Base-by-base conservation (phyloP, 495 filamentous ascomycete species). In the Mytilinidion resinicola region DNA sequence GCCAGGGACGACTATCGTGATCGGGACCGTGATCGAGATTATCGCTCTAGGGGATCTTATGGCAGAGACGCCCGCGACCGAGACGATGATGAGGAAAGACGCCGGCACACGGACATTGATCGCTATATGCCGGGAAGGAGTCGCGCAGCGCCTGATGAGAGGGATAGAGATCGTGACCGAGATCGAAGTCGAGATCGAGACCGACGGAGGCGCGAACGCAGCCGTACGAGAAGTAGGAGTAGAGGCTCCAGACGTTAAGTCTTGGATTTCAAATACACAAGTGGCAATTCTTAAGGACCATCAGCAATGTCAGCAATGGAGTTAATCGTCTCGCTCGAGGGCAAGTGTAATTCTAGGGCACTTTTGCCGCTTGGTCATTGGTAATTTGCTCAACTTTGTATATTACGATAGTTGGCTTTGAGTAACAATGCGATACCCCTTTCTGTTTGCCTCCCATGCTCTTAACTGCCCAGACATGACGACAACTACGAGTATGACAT, bases 121-220 rank as follows among this genome's bases (percentile, higher is more conserved):
- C 59, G 69, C 21, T 71, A 71, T 54, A 52, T 71, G 5, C 69
- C 69, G 9, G 63, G 66, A 35, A 43, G 62, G 15, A 42, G 48
- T 49, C n/a, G 53, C 2, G 21, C 46, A 25, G 46, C 21, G 12
- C 46, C 46, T 10, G 46, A 49, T 12, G 46, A 49, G 9, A 53
- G 44, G 35, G 61, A 57, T 51, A 14, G 43, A 20, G 43, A 48
- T 4, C 37, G 55, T 12, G 55, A 50, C 33, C 11, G 36, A 11
- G 34, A 76, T 73, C 43, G 70, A 71, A 2, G 80, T 77, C 41
- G 60, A 70, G 50, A 80, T 10, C 51, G 66, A 11, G 56, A 61
- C n/a, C 53, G 66, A 21, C 34, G 56, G 48, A 49, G 36, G 21
- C 54, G 55, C 19, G 46, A 58, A 7, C 55, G 44, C 55, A 58